These are phyloP conservation scores for Dothiorella sarmentorum DNA, from an alignment of 2,329 filamentous ascomycete species.

Conservation along the genomic window DNA sequence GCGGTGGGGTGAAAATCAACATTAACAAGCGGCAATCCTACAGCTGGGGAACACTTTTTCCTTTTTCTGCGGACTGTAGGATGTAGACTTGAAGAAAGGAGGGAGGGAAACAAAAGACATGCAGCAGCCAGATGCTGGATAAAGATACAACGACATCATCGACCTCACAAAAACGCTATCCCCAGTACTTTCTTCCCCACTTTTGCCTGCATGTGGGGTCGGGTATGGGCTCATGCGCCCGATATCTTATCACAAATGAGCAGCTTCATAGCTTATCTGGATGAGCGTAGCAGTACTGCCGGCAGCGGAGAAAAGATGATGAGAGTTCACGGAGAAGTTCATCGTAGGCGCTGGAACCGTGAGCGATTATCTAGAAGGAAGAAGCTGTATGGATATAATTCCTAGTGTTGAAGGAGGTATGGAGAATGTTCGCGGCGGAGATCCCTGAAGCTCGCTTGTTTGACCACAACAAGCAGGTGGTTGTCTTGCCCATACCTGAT, in stretches of 20 bases:
- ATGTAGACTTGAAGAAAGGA: too few relatives aligned
- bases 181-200: conserved; percentile 7
- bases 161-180: background rate
- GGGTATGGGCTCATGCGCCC: too few relatives aligned
- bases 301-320: too few relatives aligned
- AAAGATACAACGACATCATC: background rate
- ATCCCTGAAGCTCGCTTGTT: background rate
- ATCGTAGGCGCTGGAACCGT: too few relatives aligned
- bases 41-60: background rate
- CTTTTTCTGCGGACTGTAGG: too few relatives aligned
- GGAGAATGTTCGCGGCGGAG: background rate
- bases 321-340: too few relatives aligned
- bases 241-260: conserved; percentile 4
- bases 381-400: background rate
- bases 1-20: too few relatives aligned
- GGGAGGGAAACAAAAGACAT: background rate
- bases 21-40: too few relatives aligned
- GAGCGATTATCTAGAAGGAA: too few relatives aligned
- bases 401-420: background rate
- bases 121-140: background rate
- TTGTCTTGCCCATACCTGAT: background rate
- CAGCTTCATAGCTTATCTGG: background rate
- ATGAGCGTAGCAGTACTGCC: too few relatives aligned
- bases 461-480: background rate
- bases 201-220: background rate